Conservation (phyloP, 106 monocot species). For the Phalaenopsis equestris region DNA sequence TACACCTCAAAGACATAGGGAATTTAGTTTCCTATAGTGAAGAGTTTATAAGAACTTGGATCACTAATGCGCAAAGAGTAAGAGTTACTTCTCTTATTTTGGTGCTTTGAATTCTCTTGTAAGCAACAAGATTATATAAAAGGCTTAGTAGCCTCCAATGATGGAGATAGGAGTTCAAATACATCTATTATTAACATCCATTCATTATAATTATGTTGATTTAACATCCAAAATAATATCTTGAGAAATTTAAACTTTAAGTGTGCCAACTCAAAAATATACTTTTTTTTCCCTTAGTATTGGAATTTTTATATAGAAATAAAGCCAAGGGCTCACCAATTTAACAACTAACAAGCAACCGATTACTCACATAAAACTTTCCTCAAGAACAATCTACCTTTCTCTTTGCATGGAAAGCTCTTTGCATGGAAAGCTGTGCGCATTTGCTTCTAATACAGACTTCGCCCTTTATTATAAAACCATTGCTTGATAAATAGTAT, state of each 20-base stretch:
- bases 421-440: background rate
- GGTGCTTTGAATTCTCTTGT: no score
- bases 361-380: background rate
- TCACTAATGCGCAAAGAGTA: no score
- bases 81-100: no score
- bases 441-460: no score
- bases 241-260: background rate
- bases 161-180: no score
- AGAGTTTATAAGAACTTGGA: no score
- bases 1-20: no score
- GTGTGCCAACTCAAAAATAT: background rate
- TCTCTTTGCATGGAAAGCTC: background rate
- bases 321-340: background rate
- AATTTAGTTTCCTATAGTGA: no score
- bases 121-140: no score
- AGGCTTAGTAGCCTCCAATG: no score
- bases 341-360: background rate
- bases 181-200: no score
- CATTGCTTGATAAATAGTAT: background rate
- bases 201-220: no score
- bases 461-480: background rate
- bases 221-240: background rate
- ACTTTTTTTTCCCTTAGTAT: background rate
- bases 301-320: background rate
- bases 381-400: background rate